Evolutionary conservation across 2,329 filamentous ascomycete genomes (phyloP), one percentile per base, ranked within the genome.

Genomic region (Colletotrichum ledebouriae): DNA sequence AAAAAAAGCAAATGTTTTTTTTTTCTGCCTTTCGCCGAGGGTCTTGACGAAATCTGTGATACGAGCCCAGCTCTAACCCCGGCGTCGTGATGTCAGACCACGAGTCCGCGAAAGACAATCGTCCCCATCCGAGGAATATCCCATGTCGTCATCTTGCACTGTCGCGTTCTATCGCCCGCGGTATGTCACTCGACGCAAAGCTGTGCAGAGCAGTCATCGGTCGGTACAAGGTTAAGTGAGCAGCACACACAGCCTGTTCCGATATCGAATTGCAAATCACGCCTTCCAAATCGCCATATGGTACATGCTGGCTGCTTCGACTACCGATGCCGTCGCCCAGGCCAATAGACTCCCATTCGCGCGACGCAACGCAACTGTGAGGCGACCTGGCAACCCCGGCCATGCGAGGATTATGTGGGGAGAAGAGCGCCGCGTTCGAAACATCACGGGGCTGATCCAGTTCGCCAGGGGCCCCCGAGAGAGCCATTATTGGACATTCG

Each of bases 51-150:
- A 29, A 13, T 4, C 4, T 6, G 44, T 44, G 20, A 37, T 52
- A 60, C 34, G 22, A 39, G 41, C 34, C 56, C 42, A 56, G 34
- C 41, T 29, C 22, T 15, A 44, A 42, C 20, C 42, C 17, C 20
- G 12, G 17, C 17, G 29, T 37, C 29, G 42, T 50, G 17, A 50
- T 56, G 56, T 69, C 62, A 69, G 49, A 17, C 61, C 62, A 66
- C 49, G 49, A 56, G 41, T 59, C 25, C 17, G 34, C 13, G n/a
- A 10, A 20, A 33, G 47, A 12, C 58, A 41, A 10, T 47, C n/a
- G 49, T 34, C 47, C 20, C 42, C 22, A 33, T 50, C 22, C 12
- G 33, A 37, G 34, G 41, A 42, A 56, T 41, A 47, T 6, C 25
- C 10, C 6, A 33, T 41, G 25, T 25, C 42, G 44, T 69, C 62